Percentiles rank a stretch among this genome's conserved stretches.
Conservation (phyloP, 768 basidiomycete species). For the Leccinum broughii region DNA sequence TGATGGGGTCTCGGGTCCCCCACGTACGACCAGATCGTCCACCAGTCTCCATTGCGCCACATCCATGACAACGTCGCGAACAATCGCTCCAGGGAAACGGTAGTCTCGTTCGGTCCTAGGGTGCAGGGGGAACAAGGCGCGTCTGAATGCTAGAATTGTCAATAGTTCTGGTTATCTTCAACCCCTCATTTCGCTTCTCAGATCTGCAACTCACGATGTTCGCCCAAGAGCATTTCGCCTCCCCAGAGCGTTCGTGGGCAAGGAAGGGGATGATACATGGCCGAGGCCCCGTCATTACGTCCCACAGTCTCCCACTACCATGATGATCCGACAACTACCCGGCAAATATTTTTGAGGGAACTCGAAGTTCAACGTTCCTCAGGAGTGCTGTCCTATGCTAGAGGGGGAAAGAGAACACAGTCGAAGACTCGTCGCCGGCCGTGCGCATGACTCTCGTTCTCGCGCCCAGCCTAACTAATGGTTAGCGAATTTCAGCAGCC, state of each 20-base stretch:
- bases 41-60: background rate
- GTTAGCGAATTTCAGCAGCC: background rate
- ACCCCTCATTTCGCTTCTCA: background rate
- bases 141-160: background rate
- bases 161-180: slow-evolving; percentile 3
- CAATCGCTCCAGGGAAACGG: background rate
- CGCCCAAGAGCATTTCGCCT: background rate
- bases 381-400: slow-evolving; percentile 4
- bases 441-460: background rate
- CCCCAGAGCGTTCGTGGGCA: background rate
- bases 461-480: background rate
- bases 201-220: slow-evolving; percentile 6
- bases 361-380: background rate
- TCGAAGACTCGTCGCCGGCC: background rate
- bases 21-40: background rate
- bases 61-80: background rate
- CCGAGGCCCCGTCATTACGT: slow-evolving; percentile 10
- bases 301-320: background rate
- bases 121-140: background rate
- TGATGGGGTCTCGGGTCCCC: too few species aligned
- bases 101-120: background rate
- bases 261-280: background rate
- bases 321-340: slow-evolving; percentile 1
- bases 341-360: background rate
- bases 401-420: background rate